These are phyloP conservation scores for Anaeromyces robustus DNA, from an alignment of 192 early-diverging fungal genomes.

Conservation along the genomic window DNA sequence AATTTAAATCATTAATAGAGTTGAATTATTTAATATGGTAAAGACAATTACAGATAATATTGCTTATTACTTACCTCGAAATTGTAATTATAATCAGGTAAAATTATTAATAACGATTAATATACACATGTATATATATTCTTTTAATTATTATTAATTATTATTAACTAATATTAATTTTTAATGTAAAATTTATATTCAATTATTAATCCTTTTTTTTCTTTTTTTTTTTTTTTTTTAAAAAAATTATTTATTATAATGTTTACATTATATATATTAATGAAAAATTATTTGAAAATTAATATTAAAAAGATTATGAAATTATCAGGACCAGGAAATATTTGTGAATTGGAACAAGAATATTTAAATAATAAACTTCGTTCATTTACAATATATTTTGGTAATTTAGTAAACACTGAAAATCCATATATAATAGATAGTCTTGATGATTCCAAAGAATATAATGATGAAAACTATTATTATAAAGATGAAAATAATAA, in stretches of 20 bases:
- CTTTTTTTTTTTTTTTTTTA: too few species aligned
- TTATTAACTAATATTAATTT: too few species aligned
- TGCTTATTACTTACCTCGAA: constrained; percentile 73
- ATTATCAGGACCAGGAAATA: constrained; percentile 27
- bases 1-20: constrained; percentile 11
- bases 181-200: too few species aligned
- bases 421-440: neutral
- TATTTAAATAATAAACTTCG: constrained; percentile 50
- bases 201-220: too few species aligned
- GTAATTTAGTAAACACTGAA: constrained; percentile 29
- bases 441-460: neutral
- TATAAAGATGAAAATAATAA: neutral
- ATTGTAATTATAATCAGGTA: constrained; percentile 52
- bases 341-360: constrained; percentile 73
- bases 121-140: too few species aligned
- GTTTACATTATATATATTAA: too few species aligned
- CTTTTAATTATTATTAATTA: too few species aligned
- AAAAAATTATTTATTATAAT: too few species aligned
- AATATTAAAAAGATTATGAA: constrained; percentile 17
- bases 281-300: too few species aligned
- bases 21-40: constrained; percentile 45
- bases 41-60: constrained; percentile 56
- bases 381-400: constrained; percentile 62
- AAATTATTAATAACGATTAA: neutral
- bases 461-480: too few species aligned